These are phyloP conservation scores for Persicaria tinctoria DNA, from an alignment of 148 eudicot species.

Conservation along the genomic window DNA sequence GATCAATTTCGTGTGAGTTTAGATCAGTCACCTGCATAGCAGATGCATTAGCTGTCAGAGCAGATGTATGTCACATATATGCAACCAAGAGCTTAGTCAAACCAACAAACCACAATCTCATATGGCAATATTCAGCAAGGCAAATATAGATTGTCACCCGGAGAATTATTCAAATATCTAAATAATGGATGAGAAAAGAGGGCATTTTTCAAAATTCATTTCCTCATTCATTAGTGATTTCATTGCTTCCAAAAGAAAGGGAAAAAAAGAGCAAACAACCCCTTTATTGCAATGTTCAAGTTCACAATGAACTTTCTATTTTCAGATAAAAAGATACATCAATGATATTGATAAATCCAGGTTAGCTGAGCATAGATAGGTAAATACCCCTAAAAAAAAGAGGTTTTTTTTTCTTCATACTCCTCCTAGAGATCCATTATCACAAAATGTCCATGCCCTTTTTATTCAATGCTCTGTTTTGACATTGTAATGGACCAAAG, in stretches of 20 bases:
- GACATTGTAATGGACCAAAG: background rate
- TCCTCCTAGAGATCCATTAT: background rate
- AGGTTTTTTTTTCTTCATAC: too few relatives aligned
- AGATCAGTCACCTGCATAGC: slow-evolving; percentile 68
- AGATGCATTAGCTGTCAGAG: background rate
- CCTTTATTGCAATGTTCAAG: background rate
- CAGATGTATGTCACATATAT: too few relatives aligned
- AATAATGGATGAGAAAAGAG: background rate
- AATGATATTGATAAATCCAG: too few relatives aligned
- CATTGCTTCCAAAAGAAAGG: background rate
- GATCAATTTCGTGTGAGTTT: slow-evolving; percentile 89
- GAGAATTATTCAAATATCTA: background rate
- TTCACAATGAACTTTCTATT: background rate
- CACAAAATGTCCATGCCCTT: too few relatives aligned
- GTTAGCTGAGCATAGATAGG: too few relatives aligned
- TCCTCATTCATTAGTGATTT: background rate
- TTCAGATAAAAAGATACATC: background rate
- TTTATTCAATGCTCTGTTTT: background rate
- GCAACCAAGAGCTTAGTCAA: too few relatives aligned
- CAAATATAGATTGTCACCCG: background rate
- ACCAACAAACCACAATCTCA: too few relatives aligned
- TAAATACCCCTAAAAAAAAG: too few relatives aligned
- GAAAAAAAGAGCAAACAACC: background rate
- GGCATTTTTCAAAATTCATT: background rate
- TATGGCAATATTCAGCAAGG: background rate